Evolutionary conservation across 345 rosid species (phyloP), one percentile per base, ranked within the genome.

Genomic region (Aquilaria sinensis): DNA sequence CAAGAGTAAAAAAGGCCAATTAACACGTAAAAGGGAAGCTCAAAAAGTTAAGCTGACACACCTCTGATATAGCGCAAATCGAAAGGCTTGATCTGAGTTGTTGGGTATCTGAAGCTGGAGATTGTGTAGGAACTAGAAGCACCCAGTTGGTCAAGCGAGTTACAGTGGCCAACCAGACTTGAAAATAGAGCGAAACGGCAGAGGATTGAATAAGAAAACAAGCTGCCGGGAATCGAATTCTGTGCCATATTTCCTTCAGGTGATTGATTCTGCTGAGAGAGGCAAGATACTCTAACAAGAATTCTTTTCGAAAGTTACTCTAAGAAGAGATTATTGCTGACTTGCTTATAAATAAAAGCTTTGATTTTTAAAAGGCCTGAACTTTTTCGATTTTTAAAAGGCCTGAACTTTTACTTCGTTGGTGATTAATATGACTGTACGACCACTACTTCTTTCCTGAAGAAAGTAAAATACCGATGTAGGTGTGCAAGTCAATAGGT

Each of bases 1-100:
- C 7, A 37, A 37, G 3, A 3, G 51, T 51, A 11, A 41, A n/a
- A 62, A 50, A 50, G 33, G 47, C 50, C 56, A 51, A 51, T 2
- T 51, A 51, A 37, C 6, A 63, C 29, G 10, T 41, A 32, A 9
- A 43, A 47, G 7, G 30, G 10, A 45, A 15, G 12, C 34, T 53
- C 37, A 12, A 15, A 53, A 23, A 11, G 3, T 11, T n/a, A 29
- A 57, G 49, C 51, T 56, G 45, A 60, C 77, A 37, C 31, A 87
- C 96, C 94, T 81, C 96, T 80, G 56, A 87, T 78, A 69, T 87
- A 87, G 70, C 86, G 87, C 67, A 81, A 77, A 61, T 76, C 88
- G 63, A 75, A 85, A 6, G 92, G 86, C 15, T 73, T 73, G 74
- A 85, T 83, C 68, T 65, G 55, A 45, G 87, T 79, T 68, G 75